Evolutionary conservation across 192 early-diverging fungal species (phyloP).

Genomic region (Rhizophagus prolifer): DNA sequence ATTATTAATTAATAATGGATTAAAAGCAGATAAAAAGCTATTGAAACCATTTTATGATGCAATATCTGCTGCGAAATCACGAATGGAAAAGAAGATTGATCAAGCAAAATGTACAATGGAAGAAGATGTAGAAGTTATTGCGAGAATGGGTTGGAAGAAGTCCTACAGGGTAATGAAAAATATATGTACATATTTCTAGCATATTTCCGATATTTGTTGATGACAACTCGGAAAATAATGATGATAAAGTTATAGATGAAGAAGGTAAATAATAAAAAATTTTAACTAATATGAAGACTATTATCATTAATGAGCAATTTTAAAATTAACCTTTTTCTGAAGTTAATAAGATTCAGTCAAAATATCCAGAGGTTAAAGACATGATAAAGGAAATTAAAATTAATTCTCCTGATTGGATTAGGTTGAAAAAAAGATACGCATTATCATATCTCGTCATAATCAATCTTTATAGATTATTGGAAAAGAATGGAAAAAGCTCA

Average conservation of each 20-base stretch:
- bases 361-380: neutral
- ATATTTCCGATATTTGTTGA: neutral
- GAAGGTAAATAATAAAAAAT: neutral
- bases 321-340: neutral
- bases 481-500: too few relatives aligned
- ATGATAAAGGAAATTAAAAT: neutral
- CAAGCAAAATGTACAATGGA: neutral
- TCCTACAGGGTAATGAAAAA: slow-evolving; percentile 17
- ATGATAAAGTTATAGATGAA: neutral
- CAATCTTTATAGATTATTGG: too few relatives aligned
- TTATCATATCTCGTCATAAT: neutral
- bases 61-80: neutral
- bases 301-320: neutral
- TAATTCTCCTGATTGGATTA: neutral
- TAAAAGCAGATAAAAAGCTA: neutral
- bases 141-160: neutral
- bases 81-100: neutral
- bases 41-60: neutral
- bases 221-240: neutral
- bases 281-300: neutral
- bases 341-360: neutral
- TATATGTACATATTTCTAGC: neutral
- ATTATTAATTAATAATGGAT: neutral
- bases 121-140: neutral
- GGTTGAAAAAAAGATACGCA: neutral